phyloP scores from a whole-genome alignment of 169 alveolate species.

The Cyclospora cayetanensis region DNA sequence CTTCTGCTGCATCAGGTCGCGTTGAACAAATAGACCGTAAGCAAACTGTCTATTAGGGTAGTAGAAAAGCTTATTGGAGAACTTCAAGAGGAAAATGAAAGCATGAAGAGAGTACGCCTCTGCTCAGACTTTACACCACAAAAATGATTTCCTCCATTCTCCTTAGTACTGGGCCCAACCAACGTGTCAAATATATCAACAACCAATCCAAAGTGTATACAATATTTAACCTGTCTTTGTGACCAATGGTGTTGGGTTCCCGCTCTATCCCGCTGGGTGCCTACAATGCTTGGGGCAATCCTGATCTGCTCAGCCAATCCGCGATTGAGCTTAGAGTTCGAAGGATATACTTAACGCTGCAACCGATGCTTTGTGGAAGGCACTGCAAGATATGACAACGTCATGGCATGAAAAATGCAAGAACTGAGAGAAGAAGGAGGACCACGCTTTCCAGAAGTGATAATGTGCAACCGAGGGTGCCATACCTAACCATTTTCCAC shows the following conservation, averaged over 20 bases:
- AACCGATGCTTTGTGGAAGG: conserved; percentile 69
- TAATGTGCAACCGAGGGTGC: conserved; percentile 77
- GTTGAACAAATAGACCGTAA: conserved; percentile 91
- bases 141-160: too few species aligned
- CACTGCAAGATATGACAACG: conserved; percentile 77
- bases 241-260: too few species aligned
- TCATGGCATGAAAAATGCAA: conserved; percentile 74
- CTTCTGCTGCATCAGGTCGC: conserved; percentile 73
- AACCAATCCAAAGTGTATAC: too few species aligned
- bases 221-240: too few species aligned
- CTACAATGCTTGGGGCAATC: too few species aligned
- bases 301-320: too few species aligned
- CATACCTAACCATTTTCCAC: conserved; percentile 83
- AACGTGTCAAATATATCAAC: too few species aligned
- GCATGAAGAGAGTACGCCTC: conserved; percentile 68
- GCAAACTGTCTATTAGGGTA: conserved; percentile 87
- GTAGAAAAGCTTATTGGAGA: conserved; percentile 89
- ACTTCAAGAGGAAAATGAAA: conserved; percentile 80
- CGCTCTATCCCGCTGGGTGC: too few species aligned
- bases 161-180: too few species aligned
- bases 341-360: too few species aligned
- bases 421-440: conserved; percentile 65
- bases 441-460: conserved; percentile 74
- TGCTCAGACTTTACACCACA: too few species aligned
- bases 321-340: too few species aligned